Evolutionary conservation across 306 rosid genomes (phyloP).

Genomic region (Sindora glabra): DNA sequence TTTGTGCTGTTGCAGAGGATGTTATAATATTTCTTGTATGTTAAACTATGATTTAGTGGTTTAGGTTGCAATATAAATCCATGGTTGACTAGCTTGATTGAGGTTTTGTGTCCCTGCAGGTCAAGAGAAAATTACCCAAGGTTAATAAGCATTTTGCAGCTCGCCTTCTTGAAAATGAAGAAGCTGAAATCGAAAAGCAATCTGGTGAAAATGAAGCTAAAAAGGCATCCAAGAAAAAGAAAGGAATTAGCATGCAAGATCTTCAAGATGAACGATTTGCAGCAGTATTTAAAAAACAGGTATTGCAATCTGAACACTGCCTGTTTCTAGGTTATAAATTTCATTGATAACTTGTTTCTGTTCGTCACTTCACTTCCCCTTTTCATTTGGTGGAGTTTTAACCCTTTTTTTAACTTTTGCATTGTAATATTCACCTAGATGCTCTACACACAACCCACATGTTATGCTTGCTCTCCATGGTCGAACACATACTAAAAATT

Average conservation of each 20-base stretch:
- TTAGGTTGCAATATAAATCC: background rate
- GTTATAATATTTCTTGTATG: background rate
- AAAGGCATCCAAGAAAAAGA: slow-evolving; percentile 73
- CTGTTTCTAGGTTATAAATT: background rate
- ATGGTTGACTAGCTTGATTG: background rate
- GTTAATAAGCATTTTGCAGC: slow-evolving; percentile 64
- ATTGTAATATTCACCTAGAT: too few relatives aligned
- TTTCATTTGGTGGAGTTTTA: background rate
- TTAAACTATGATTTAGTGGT: background rate
- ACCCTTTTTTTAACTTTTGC: background rate
- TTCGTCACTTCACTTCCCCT: background rate
- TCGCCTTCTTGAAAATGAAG: slow-evolving; percentile 57
- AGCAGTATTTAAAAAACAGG: slow-evolving; percentile 52
- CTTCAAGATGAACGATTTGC: slow-evolving; percentile 71
- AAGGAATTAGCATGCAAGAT: slow-evolving; percentile 38
- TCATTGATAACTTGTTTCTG: background rate
- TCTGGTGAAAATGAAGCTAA: slow-evolving; percentile 38
- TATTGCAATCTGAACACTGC: slow-evolving; percentile 18
- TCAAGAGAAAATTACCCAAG: slow-evolving; percentile 69
- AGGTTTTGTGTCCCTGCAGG: slow-evolving; percentile 33
- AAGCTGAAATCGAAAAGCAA: slow-evolving; percentile 40
- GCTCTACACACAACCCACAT: too few relatives aligned
- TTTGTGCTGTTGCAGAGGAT: too few relatives aligned
- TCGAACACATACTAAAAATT: too few relatives aligned
- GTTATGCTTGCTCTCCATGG: too few relatives aligned